A percentile compares a stretch with the other conserved stretches of the same genome.
Conservation (phyloP, 2,329 filamentous ascomycete species). For the Xylaria digitata region DNA sequence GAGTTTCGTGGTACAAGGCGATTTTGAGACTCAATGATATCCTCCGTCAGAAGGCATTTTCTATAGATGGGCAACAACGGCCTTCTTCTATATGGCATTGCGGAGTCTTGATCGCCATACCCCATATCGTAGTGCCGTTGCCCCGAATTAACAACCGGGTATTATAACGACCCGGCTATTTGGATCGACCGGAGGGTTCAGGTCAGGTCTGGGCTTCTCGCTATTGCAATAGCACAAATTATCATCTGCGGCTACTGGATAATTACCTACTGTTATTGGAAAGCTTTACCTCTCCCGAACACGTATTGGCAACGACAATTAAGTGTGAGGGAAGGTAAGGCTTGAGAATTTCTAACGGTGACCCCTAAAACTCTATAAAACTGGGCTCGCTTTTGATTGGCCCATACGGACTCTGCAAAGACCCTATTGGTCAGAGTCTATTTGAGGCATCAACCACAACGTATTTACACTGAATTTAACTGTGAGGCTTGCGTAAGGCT, state of each 20-base stretch:
- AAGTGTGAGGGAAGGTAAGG: too few species aligned
- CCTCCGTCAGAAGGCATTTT: background rate
- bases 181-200: background rate
- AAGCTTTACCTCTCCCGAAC: too few species aligned
- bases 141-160: slow-evolving; percentile 27
- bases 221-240: background rate
- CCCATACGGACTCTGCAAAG: too few species aligned
- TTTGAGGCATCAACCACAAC: too few species aligned
- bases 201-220: background rate
- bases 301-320: too few species aligned
- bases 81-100: slow-evolving; percentile 9
- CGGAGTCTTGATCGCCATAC: slow-evolving; percentile 10
- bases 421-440: too few species aligned
- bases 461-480: too few species aligned
- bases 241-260: background rate
- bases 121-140: slow-evolving; percentile 21
- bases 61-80: background rate
- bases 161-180: slow-evolving; percentile 30
- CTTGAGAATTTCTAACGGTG: too few species aligned
- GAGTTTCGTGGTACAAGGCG: background rate
- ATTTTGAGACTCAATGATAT: background rate
- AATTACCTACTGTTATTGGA: too few species aligned
- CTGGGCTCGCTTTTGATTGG: too few species aligned
- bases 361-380: too few species aligned
- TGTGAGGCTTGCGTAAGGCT: too few species aligned